Base-by-base conservation (phyloP, 2,329 filamentous ascomycete species). In the Catunica adiposa region DNA sequence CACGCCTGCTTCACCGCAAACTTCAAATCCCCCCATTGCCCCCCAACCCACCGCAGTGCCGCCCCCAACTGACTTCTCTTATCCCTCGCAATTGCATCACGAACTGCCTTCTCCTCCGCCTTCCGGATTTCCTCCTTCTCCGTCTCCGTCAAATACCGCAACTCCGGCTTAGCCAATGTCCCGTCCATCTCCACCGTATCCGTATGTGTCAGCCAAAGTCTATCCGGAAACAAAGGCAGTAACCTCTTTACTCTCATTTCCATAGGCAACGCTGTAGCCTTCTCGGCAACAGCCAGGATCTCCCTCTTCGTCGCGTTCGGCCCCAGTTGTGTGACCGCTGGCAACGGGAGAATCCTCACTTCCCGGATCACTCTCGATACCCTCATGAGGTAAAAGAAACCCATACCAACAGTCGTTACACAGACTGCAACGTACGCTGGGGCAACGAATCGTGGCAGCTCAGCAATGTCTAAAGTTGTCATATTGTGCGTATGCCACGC, bases 391-490 rank as follows among this genome's bases (percentile, higher is more conserved):
- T 84, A 77, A 59, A 76, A 76, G 48, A 74, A 74, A 58, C 80
- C 83, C 65, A 83, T 73, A 40, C 68, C 70, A 54, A 71, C 76
- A 70, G 84, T 80, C 56, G 77, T 64, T 50, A 82, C 62, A 64
- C 79, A 81, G 47, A 82, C 71, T 44, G 73, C 70, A 42, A 71
- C 74, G 61, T 80, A 83, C 8, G 76, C 71, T 59, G 72, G 68
- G 40, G 77, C 72, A 17, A 83, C 74, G 75, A 77, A 84, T 62
- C 67, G 67, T 2, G 73, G 67, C 3, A 82, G 66, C 44, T 74
- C 66, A 14, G 78, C 73, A 5, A 74, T 68, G 59, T 75, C 65
- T 46, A 34, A 11, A 11, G 71, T 65, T 59, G 75, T 72, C 44
- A 74, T 71, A 55, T 68, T 65, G 62, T 72, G 74, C 60, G 73